Evolutionary conservation across 495 filamentous ascomycete genomes (phyloP).

Genomic region (Aspergillus indologenus): DNA sequence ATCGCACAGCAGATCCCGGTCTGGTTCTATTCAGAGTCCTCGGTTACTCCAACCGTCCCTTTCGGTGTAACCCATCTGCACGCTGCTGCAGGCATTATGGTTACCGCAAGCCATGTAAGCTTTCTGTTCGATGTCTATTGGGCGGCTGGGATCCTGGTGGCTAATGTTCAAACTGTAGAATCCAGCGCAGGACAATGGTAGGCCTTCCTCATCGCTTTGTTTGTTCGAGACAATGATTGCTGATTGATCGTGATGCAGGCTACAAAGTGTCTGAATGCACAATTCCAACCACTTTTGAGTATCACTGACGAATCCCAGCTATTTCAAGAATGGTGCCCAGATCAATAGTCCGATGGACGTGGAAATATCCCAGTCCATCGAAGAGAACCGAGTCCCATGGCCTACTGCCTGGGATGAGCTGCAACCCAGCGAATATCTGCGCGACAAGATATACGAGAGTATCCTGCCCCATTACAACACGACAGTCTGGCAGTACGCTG

Average conservation of each 20-base stretch:
- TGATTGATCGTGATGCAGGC: conserved; percentile 28
- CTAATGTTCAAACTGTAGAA: conserved; percentile 45
- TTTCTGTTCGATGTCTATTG: not conserved
- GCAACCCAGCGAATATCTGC: conserved; percentile 40
- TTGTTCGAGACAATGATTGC: not conserved
- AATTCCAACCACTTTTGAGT: conserved; percentile 1
- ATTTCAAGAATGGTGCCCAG: conserved; percentile 67
- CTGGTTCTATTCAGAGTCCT: conserved; percentile 53
- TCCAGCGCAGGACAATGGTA: conserved; percentile 64
- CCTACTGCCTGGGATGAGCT: conserved; percentile 47
- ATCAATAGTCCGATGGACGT: conserved; percentile 64
- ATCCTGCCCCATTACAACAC: conserved; percentile 44
- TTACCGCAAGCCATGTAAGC: conserved; percentile 64
- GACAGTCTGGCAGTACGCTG: conserved; percentile 39
- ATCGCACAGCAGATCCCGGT: conserved; percentile 58
- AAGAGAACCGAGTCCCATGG: conserved; percentile 55
- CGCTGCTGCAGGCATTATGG: conserved; percentile 67
- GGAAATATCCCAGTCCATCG: conserved; percentile 59
- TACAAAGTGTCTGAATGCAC: conserved; percentile 59
- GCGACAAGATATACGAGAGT: conserved; percentile 38
- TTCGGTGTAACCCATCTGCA: conserved; percentile 57
- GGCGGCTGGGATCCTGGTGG: conserved; percentile 1
- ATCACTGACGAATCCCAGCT: conserved; percentile 33
- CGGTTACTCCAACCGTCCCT: conserved; percentile 67
- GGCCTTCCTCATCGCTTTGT: conserved; percentile 2